A percentile compares a stretch with the other conserved stretches of the same genome.
These are phyloP conservation scores for Fraxinus paxiana DNA, from an alignment of 305 asterid genomes.

Conservation along the genomic window DNA sequence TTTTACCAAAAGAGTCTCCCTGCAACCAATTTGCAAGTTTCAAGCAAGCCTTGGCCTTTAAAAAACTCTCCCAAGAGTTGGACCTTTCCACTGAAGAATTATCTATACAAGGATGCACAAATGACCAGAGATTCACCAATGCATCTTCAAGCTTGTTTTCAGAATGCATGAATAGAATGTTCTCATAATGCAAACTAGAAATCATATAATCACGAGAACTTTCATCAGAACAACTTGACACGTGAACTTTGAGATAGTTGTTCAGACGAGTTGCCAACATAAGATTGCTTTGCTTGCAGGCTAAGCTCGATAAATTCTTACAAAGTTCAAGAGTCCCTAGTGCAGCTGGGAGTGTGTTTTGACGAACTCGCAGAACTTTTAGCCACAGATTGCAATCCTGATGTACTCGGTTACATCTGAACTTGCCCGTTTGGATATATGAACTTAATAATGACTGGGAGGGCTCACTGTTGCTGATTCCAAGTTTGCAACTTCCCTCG, in stretches of 20 bases:
- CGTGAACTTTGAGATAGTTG: constrained; percentile 56
- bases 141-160: constrained; percentile 77
- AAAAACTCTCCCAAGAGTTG: constrained; percentile 46
- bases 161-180: constrained; percentile 64
- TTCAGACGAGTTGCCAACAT: constrained; percentile 72
- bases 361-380: constrained; percentile 81
- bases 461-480: constrained; percentile 43
- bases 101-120: constrained; percentile 59
- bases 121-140: constrained; percentile 63
- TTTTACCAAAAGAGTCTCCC: constrained; percentile 35
- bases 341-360: constrained; percentile 56
- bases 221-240: constrained; percentile 52
- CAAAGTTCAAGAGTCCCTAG: constrained; percentile 76
- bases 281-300: constrained; percentile 82
- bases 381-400: constrained; percentile 97
- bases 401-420: constrained; percentile 52
- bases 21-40: constrained; percentile 88
- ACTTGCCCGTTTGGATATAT: constrained; percentile 64
- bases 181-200: constrained; percentile 66
- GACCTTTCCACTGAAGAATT: constrained; percentile 46
- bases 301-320: constrained; percentile 62
- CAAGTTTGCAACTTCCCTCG: constrained; percentile 59
- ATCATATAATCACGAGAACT: constrained; percentile 47
- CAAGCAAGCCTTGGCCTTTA: constrained; percentile 92
- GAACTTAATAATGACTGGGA: constrained; percentile 55